These are phyloP conservation scores for Bruguiera hainesii DNA, from an alignment of 441 rosid genomes.

Conservation along the genomic window DNA sequence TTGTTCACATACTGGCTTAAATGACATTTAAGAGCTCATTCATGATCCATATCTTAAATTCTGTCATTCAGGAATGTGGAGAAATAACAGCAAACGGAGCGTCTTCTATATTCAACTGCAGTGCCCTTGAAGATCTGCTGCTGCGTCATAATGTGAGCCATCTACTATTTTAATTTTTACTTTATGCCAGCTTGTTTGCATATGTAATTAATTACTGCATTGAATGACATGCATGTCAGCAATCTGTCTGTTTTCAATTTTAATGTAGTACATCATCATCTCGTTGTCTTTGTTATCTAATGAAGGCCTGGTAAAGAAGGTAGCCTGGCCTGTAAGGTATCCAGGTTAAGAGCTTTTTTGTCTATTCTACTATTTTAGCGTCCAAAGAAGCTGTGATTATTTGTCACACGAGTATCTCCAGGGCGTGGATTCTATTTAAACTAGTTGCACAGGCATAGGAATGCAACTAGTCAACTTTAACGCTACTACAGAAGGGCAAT, in stretches of 20 bases:
- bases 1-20: neutral
- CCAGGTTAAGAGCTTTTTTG: neutral
- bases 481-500: neutral
- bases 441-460: neutral
- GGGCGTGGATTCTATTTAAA: neutral
- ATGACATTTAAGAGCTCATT: neutral
- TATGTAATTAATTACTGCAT: neutral
- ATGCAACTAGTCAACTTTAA: neutral
- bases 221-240: neutral
- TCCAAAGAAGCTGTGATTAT: too few relatives aligned
- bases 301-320: neutral
- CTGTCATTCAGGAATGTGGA: slow-evolving; percentile 63
- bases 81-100: slow-evolving; percentile 50
- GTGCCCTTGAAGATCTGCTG: slow-evolving; percentile 65
- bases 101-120: slow-evolving; percentile 53
- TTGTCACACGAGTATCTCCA: neutral
- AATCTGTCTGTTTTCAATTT: neutral
- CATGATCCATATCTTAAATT: slow-evolving; percentile 7
- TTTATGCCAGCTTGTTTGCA: slow-evolving; percentile 5
- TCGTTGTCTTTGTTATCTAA: neutral
- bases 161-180: slow-evolving; percentile 11
- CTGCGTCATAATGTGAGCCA: slow-evolving; percentile 75
- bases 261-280: neutral
- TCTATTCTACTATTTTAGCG: neutral
- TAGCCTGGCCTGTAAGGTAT: neutral